Evolutionary conservation across 805 yeast genomes (phyloP).

Genomic region (Kodamaea jinghongensis): DNA sequence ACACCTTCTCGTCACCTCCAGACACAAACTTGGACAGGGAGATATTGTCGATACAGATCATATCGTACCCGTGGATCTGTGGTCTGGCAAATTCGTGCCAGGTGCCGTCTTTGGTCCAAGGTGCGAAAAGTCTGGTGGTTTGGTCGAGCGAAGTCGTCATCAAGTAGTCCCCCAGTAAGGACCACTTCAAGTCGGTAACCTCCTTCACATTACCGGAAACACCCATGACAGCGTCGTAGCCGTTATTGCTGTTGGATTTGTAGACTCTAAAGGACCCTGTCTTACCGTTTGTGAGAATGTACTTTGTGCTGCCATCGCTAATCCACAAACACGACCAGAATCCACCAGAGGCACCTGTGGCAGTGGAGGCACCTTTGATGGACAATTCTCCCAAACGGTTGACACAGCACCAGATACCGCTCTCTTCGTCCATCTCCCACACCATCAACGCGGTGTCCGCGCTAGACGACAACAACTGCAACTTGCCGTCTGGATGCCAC

Average conservation of each 20-base stretch:
- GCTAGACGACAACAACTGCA: constrained; percentile 74
- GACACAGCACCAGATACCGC: constrained; percentile 88
- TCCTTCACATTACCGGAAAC: constrained; percentile 74
- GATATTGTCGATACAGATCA: constrained; percentile 74
- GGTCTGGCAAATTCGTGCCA: constrained; percentile 97
- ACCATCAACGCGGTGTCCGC: constrained; percentile 92
- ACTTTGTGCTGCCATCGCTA: constrained; percentile 29
- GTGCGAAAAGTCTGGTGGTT: constrained; percentile 81
- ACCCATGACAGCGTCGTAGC: constrained; percentile 51
- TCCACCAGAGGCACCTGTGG: constrained; percentile 87
- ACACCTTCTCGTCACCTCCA: constrained; percentile 93
- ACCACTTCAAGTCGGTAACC: constrained; percentile 80
- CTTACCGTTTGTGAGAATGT: constrained; percentile 77
- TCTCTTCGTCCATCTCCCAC: constrained; percentile 84
- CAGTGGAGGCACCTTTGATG: constrained; percentile 95
- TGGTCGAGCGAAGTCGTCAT: constrained; percentile 86
- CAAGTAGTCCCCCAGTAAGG: constrained; percentile 60
- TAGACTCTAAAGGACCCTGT: constrained; percentile 93
- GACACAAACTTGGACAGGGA: constrained; percentile 68
- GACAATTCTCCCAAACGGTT: constrained; percentile 87
- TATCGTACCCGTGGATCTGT: constrained; percentile 97
- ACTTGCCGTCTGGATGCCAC: constrained; percentile 66
- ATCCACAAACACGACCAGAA: constrained; percentile 73
- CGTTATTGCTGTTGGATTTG: constrained; percentile 34
- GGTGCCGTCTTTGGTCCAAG: constrained; percentile 45